Percentiles rank a stretch among this genome's conserved stretches.
phyloP scores from a whole-genome alignment of 2,329 filamentous ascomycete genomes.

The Talaromyces sp. region DNA sequence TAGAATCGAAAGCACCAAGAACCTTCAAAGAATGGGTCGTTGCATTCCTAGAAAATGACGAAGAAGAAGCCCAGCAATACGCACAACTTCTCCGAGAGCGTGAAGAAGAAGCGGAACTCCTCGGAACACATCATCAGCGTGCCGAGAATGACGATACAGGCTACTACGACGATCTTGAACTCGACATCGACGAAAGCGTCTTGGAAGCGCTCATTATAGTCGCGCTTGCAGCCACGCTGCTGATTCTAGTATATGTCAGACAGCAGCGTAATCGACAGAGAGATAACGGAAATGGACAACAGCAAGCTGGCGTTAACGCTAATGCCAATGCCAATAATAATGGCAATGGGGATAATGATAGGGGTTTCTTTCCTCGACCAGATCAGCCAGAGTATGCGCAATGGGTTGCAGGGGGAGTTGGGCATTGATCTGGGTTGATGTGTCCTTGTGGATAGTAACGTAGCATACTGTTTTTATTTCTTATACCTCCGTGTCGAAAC shows the following conservation, averaged over 20 bases:
- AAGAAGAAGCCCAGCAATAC: constrained; percentile 60
- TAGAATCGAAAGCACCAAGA: constrained; percentile 68
- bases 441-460: constrained; percentile 17
- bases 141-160: constrained; percentile 42
- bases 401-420: constrained; percentile 66
- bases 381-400: constrained; percentile 65
- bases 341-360: constrained; percentile 6
- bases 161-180: constrained; percentile 58
- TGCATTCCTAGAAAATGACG: constrained; percentile 73
- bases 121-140: constrained; percentile 23
- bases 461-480: not conserved
- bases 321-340: constrained; percentile 13
- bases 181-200: constrained; percentile 69
- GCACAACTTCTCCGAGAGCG: constrained; percentile 47
- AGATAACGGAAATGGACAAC: constrained; percentile 28
- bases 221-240: constrained; percentile 67
- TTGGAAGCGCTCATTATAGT: constrained; percentile 83
- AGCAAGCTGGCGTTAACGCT: not conserved
- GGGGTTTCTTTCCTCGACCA: constrained; percentile 62
- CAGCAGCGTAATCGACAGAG: constrained; percentile 43
- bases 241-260: constrained; percentile 73
- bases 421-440: constrained; percentile 36
- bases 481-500: not conserved
- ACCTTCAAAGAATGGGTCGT: constrained; percentile 81
- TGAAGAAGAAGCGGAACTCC: constrained; percentile 34